Evolutionary conservation across 2,329 filamentous ascomycete species (phyloP).

Genomic region (Aspergillus versicolor): DNA sequence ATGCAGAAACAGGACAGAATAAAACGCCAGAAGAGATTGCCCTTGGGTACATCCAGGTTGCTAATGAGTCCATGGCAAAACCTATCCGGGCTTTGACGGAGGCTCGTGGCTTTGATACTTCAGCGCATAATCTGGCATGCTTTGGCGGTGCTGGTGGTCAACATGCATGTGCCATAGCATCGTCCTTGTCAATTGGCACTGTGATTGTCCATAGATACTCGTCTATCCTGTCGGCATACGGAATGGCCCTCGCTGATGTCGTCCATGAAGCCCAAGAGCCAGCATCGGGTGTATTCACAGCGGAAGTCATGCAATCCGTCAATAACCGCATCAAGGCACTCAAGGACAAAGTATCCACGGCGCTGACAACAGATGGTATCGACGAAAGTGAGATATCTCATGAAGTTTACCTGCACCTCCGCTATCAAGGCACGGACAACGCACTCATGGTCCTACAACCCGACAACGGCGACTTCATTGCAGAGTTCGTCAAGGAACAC

Average conservation of each 20-base stretch:
- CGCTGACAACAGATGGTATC: constrained; percentile 17
- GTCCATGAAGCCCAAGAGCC: constrained; percentile 77
- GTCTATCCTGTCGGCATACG: constrained; percentile 87
- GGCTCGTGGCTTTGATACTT: constrained; percentile 87
- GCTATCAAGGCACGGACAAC: constrained; percentile 53
- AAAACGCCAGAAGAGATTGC: constrained; percentile 47
- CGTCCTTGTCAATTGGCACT: constrained; percentile 78
- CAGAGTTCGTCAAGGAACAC: constrained; percentile 74
- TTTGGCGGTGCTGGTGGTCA: constrained; percentile 93
- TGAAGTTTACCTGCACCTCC: constrained; percentile 49
- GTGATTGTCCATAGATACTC: constrained; percentile 88
- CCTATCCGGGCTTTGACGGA: constrained; percentile 89
- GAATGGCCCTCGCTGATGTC: constrained; percentile 89
- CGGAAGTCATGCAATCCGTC: constrained; percentile 42
- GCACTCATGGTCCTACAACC: constrained; percentile 55
- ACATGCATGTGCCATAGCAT: constrained; percentile 86
- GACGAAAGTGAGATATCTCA: constrained; percentile 37
- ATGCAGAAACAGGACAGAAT: constrained; percentile 53
- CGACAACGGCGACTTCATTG: constrained; percentile 76
- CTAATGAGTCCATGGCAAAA: constrained; percentile 51
- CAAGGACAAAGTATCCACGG: constrained; percentile 39
- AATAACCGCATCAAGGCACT: constrained; percentile 39
- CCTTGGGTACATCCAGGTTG: constrained; percentile 44
- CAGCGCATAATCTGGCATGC: constrained; percentile 81
- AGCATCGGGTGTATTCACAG: constrained; percentile 47